Conservation (phyloP, 106 monocot species). For the Agapanthus africanus region DNA sequence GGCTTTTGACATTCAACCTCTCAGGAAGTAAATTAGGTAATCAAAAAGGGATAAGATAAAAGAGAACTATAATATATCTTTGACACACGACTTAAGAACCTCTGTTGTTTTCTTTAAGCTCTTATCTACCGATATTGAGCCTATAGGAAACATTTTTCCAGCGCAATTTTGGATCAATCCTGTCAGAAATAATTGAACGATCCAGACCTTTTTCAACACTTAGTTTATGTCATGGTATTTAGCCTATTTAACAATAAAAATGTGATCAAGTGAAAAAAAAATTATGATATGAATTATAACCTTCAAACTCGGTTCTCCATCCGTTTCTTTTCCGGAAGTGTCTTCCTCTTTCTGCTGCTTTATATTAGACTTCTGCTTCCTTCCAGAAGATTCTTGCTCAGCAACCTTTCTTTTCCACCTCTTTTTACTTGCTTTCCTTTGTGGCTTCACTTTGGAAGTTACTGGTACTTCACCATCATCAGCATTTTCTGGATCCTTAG, state of each 20-base stretch:
- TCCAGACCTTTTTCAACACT: no score
- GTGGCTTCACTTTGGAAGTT: conserved; percentile 15
- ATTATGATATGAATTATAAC: conserved; percentile 2
- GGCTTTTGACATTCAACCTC: no score
- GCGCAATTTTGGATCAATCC: no score
- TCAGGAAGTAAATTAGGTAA: no score
- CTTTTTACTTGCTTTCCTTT: conserved; percentile 12
- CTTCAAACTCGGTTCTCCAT: conserved; percentile 27
- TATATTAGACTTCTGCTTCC: conserved; percentile 10
- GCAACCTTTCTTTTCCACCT: conserved; percentile 8
- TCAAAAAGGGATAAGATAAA: no score
- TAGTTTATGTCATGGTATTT: no score
- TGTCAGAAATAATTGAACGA: no score
- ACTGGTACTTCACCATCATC: conserved; percentile 9
- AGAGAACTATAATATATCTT: no score
- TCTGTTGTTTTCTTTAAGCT: no score
- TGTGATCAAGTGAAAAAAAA: not conserved
- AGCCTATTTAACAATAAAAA: not conserved
- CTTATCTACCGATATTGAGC: no score
- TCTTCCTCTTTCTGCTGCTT: conserved; percentile 10
- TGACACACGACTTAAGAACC: no score
- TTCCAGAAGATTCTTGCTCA: conserved; percentile 14
- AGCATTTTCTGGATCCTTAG: conserved; percentile 26
- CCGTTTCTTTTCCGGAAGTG: not conserved
- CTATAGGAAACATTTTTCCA: no score